A percentile compares a stretch with the other conserved stretches of the same genome.
Conservation (phyloP, 805 yeast genomes). For the Pichia occidentalis region DNA sequence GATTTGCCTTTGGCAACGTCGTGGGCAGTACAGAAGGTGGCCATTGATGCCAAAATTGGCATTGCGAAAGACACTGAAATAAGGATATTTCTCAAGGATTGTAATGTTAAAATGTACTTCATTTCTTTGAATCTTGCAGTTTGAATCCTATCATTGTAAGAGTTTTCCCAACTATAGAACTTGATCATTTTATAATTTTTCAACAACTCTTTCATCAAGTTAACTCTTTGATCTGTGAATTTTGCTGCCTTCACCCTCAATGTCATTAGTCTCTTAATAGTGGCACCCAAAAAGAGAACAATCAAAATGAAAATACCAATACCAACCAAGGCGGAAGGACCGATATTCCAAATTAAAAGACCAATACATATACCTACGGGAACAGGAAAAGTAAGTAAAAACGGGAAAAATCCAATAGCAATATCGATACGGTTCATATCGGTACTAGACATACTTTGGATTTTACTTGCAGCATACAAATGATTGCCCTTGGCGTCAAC, state of each 20-base stretch:
- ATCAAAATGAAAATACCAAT: slow-evolving; percentile 49
- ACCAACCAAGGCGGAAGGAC: slow-evolving; percentile 70
- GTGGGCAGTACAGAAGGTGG: slow-evolving; percentile 39
- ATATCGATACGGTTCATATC: slow-evolving; percentile 76
- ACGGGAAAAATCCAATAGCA: slow-evolving; percentile 63
- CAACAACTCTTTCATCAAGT: slow-evolving; percentile 69
- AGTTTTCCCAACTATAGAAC: slow-evolving; percentile 84
- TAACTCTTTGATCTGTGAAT: slow-evolving; percentile 73
- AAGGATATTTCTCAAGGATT: slow-evolving; percentile 49
- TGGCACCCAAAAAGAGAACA: slow-evolving; percentile 36
- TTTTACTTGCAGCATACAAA: slow-evolving; percentile 59
- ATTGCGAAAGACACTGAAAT: slow-evolving; percentile 53
- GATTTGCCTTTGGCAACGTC: slow-evolving; percentile 32
- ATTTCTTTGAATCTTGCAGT: slow-evolving; percentile 59
- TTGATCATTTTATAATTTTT: slow-evolving; percentile 76
- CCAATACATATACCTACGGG: slow-evolving; percentile 57
- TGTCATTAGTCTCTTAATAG: slow-evolving; percentile 44
- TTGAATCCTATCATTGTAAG: slow-evolving; percentile 54
- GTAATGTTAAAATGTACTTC: slow-evolving; percentile 49
- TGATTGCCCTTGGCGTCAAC: slow-evolving; percentile 57
- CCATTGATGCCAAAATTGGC: slow-evolving; percentile 67
- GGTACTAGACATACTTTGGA: slow-evolving; percentile 74
- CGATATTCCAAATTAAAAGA: slow-evolving; percentile 61
- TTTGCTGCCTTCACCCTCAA: slow-evolving; percentile 50
- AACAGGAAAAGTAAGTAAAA: slow-evolving; percentile 55